Evolutionary conservation across 2,329 filamentous ascomycete species (phyloP), one percentile per base, ranked within the genome.

Genomic region (Colletotrichum spinosum): DNA sequence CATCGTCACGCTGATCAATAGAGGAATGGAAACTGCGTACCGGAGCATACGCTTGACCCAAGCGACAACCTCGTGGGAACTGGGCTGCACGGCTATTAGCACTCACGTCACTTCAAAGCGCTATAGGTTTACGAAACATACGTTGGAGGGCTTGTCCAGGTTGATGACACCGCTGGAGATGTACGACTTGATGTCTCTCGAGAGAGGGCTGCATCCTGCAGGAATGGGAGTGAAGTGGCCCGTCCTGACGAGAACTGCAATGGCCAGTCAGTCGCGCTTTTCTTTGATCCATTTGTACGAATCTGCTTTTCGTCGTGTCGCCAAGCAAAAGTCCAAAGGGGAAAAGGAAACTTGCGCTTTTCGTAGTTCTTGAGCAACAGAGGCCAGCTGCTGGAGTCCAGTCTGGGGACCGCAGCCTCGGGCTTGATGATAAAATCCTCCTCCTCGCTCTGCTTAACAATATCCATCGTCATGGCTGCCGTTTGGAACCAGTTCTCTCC

Each of bases 41-140:
- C 92, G 90, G 61, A 99, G 86, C 75, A 98, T 98, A 74, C 95
- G 91, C 90, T 99, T 99, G 73, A 98, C 92, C 96, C 96, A 99
- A 71, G 96, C 95, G 76, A 99, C 96, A 71, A 99, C 96, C 86
- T 99, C 96, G 87, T 99, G 96, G 75, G 92, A 96, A 71, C 53
- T 59, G 57, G 67, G 67, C 67, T 68, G 42, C 34, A 10, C 42
- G 33, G 33, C 12, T 37, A 46, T 68, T 44, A 68, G 53, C 13
- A 62, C 13, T 33, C 11, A 11, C 25, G 2, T 13, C 33, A 8
- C 9, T 53, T 45, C 34, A 37, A 25, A 17, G 8, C 3, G 12
- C 3, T 11, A 45, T 34, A 6, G 3, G 6, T 33, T 37, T 7
- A 9, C 9, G 12, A 3, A 12, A 68, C 67, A 42, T 49, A 68